Conservation (phyloP, 306 rosid genomes). For the Clitoria ternatea region DNA sequence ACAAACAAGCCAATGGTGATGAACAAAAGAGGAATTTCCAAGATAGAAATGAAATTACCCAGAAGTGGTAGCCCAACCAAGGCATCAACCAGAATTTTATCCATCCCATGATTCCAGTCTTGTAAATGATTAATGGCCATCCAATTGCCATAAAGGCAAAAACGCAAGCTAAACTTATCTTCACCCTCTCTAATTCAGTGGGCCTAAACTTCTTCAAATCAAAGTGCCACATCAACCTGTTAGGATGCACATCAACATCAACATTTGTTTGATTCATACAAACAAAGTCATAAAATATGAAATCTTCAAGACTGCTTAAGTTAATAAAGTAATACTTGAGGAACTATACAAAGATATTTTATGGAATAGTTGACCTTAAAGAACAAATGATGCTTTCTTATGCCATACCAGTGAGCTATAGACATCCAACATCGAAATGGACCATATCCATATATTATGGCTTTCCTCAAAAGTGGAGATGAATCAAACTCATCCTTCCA, state of each 20-base stretch:
- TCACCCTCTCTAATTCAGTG: conserved; percentile 78
- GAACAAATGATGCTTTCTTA: not conserved
- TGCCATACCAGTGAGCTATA: conserved; percentile 77
- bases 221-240: conserved; percentile 82
- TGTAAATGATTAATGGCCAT: conserved; percentile 89
- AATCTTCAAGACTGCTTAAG: conserved; percentile 16
- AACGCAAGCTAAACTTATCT: conserved; percentile 94
- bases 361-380: not conserved
- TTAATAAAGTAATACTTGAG: conserved; percentile 11
- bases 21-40: conserved; percentile 19
- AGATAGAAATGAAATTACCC: conserved; percentile 59
- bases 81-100: conserved; percentile 98
- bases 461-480: conserved; percentile 58
- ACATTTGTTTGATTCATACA: conserved; percentile 7
- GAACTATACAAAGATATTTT: conserved; percentile 12
- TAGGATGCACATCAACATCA: conserved; percentile 7
- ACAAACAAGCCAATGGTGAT: not conserved
- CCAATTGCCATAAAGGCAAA: conserved; percentile 84
- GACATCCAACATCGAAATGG: conserved; percentile 95
- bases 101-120: conserved; percentile 93
- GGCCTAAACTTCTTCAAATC: conserved; percentile 76
- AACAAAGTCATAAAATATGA: conserved; percentile 5
- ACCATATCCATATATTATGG: conserved; percentile 78
- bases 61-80: conserved; percentile 96
- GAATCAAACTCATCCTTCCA: conserved; percentile 76